These are phyloP conservation scores for Sonneratia alba DNA, from an alignment of 345 rosid genomes.

Conservation along the genomic window DNA sequence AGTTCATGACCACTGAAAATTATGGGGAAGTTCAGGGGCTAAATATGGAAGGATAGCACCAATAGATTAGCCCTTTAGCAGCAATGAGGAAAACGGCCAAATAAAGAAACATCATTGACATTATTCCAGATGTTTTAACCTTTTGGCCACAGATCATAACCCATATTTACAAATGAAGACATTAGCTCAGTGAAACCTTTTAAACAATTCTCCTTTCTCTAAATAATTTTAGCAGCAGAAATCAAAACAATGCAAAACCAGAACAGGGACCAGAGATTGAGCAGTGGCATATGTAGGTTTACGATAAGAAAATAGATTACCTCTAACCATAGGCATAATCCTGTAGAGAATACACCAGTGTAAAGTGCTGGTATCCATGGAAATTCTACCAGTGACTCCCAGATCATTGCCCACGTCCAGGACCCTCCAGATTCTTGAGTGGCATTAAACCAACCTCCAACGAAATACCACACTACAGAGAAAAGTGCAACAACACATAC, in stretches of 20 bases:
- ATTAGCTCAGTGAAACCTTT: too few species aligned
- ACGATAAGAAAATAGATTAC: conserved; percentile 13
- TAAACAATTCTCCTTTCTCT: too few species aligned
- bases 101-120: neutral
- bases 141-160: neutral
- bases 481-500: conserved; percentile 37
- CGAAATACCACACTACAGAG: conserved; percentile 38
- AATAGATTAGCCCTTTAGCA: neutral
- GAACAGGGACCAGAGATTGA: neutral
- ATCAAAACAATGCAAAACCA: neutral
- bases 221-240: neutral
- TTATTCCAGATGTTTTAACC: neutral
- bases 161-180: neutral
- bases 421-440: conserved; percentile 19
- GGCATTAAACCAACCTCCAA: conserved; percentile 27
- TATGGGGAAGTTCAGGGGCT: neutral
- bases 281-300: neutral
- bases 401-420: conserved; percentile 38
- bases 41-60: neutral
- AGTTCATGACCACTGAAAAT: neutral
- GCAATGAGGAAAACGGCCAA: neutral
- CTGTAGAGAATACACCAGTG: conserved; percentile 47
- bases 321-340: conserved; percentile 59
- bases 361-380: conserved; percentile 64
- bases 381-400: conserved; percentile 42